Conservation (phyloP, 176 grass and related monocot genomes). For the Tillandsia leiboldiana region DNA sequence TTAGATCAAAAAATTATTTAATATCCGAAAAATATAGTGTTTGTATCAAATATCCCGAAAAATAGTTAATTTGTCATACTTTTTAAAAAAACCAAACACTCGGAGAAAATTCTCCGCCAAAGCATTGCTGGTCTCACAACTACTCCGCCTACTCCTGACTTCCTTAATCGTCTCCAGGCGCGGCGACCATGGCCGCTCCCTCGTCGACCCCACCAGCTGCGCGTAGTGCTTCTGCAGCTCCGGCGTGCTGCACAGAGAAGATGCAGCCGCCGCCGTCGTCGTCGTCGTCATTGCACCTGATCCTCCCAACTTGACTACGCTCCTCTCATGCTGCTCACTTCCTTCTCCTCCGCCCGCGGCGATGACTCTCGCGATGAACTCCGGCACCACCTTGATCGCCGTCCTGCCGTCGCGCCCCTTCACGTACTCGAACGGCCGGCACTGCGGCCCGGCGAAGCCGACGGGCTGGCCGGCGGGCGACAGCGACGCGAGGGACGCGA, state of each 20-base stretch:
- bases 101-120: too few relatives aligned
- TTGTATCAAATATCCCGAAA: too few relatives aligned
- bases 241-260: slow-evolving; percentile 50
- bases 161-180: slow-evolving; percentile 65
- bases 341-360: slow-evolving; percentile 11
- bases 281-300: not conserved
- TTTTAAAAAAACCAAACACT: too few relatives aligned
- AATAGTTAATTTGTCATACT: too few relatives aligned
- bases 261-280: not conserved
- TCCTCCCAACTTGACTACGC: too few relatives aligned
- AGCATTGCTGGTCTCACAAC: too few relatives aligned
- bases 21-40: too few relatives aligned
- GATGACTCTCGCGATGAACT: slow-evolving; percentile 71
- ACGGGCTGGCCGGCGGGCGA: slow-evolving; percentile 21
- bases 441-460: slow-evolving; percentile 13
- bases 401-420: slow-evolving; percentile 38
- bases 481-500: slow-evolving; percentile 53
- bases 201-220: slow-evolving; percentile 41
- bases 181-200: slow-evolving; percentile 46
- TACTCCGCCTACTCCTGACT: not conserved
- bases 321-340: too few relatives aligned
- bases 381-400: slow-evolving; percentile 51
- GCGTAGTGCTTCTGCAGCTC: slow-evolving; percentile 79
- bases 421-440: slow-evolving; percentile 71
- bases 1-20: not conserved